Base-by-base conservation (phyloP, 1,139 yeast genomes). In the Geotrichum citri-aurantii region DNA sequence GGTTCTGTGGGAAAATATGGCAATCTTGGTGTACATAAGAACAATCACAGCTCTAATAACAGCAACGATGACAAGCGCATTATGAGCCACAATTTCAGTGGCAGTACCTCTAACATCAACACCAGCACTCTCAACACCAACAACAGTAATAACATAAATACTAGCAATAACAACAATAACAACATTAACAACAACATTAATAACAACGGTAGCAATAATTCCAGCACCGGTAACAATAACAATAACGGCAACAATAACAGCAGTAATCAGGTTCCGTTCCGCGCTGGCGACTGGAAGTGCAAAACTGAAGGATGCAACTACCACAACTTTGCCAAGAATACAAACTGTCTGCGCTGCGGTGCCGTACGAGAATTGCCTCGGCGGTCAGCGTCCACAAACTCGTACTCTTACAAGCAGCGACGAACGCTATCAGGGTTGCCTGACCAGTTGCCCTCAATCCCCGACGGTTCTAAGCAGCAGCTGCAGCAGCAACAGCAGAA, bases 261-360 rank as follows among this genome's bases (percentile, higher is more conserved):
- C 53, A 42, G 52, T 12, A 74, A 76, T 51, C 77, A 80, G 62
- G 95, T 91, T 12, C 97, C 97, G 17, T 92, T 92, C 73, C 81
- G 97, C 67, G 97, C 97, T 1, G 97, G 98, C 52, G 98, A 92
- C 73, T 92, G 97, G 97, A 91, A 90, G 71, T 91, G 97, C 76
- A 75, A 81, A 33, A 81, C 80, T 64, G 95, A 87, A 58, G 79
- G 82, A 42, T 92, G 97, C 71, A 80, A 84, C 54, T 92, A 91
- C 71, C 97, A 92, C 73, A 92, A 92, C 71, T 92, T 92, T 79
- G 97, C 97, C 7, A 91, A 92, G 68, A 92, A 92, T 71, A 77
- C 88, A 62, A 84, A 85, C 62, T 91, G 97, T 70, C 77, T 91
- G 69, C 86, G 92, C 69, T 91, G 97, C 74, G 95, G 96, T 2